These are phyloP conservation scores for Naganishia sp. DNA, from an alignment of 1,284 basidiomycete species.

Conservation along the genomic window DNA sequence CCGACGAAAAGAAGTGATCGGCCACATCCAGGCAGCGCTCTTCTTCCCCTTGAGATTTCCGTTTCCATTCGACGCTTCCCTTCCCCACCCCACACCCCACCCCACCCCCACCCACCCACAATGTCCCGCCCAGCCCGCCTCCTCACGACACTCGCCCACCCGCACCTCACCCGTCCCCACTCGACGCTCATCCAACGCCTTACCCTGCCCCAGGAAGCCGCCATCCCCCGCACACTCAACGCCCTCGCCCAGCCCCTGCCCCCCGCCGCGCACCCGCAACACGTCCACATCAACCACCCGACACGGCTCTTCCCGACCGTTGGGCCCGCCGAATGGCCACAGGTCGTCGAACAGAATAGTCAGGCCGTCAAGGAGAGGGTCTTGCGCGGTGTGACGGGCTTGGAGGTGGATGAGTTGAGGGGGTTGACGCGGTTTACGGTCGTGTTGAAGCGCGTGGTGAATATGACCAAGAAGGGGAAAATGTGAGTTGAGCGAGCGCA, in stretches of 20 bases:
- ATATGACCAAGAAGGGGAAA: conserved; percentile 55
- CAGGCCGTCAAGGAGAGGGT: conserved; percentile 37
- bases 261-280: conserved; percentile 1
- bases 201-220: background rate
- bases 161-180: background rate
- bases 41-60: too few species aligned
- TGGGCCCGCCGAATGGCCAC: background rate
- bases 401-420: conserved; percentile 40
- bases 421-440: conserved; percentile 45
- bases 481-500: conserved; percentile 43
- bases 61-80: too few species aligned
- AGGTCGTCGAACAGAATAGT: conserved; percentile 33
- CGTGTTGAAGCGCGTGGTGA: conserved; percentile 45
- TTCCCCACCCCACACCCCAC: too few species aligned
- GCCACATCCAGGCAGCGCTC: too few species aligned
- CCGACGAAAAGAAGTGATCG: too few species aligned
- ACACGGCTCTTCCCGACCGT: conserved; percentile 9
- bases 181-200: conserved; percentile 19
- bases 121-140: conserved; percentile 19
- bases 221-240: conserved; percentile 14
- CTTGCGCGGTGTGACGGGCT: conserved; percentile 40
- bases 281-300: conserved; percentile 30
- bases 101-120: background rate
- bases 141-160: background rate
- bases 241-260: background rate